A percentile compares a stretch with the other conserved stretches of the same genome.
Conservation (phyloP, 208 protist species). For the Leishmania turanica region DNA sequence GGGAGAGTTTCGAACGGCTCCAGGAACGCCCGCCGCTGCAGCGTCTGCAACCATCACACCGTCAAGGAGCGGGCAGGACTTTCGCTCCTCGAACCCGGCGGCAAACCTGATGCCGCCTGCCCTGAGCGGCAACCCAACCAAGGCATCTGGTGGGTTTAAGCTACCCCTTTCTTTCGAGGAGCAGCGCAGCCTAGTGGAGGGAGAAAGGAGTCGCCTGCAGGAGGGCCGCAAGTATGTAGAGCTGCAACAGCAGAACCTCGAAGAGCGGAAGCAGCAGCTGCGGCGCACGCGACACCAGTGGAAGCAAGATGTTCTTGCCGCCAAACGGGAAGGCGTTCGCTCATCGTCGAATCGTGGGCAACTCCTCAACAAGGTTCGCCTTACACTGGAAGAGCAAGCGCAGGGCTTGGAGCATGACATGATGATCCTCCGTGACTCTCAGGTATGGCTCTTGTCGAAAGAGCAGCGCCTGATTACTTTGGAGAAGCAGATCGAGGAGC, state of each 20-base stretch:
- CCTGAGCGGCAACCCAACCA: conserved; percentile 8
- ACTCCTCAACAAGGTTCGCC: conserved; percentile 61
- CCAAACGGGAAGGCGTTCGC: conserved; percentile 72
- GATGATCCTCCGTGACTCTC: conserved; percentile 66
- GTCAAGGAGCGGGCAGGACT: conserved; percentile 7
- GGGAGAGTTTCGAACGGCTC: conserved; percentile 7
- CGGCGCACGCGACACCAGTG: conserved; percentile 65
- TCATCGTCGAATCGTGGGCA: conserved; percentile 74
- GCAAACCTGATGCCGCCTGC: conserved; percentile 3
- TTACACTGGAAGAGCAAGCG: conserved; percentile 68
- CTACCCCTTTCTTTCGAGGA: conserved; percentile 39
- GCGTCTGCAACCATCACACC: background rate
- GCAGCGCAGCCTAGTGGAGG: conserved; percentile 53
- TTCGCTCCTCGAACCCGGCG: background rate
- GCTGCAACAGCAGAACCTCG: conserved; percentile 56
- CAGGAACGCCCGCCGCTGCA: conserved; percentile 15
- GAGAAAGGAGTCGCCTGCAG: conserved; percentile 53
- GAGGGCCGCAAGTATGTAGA: conserved; percentile 60
- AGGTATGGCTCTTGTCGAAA: conserved; percentile 77
- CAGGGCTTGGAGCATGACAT: conserved; percentile 68
- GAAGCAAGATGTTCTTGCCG: conserved; percentile 79
- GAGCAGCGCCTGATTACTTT: conserved; percentile 65
- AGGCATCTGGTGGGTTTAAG: background rate
- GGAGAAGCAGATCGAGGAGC: conserved; percentile 72
- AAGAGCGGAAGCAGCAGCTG: conserved; percentile 64